Conservation (phyloP, 352 stramenopile genomes). For the Phytopythium helicoides region DNA sequence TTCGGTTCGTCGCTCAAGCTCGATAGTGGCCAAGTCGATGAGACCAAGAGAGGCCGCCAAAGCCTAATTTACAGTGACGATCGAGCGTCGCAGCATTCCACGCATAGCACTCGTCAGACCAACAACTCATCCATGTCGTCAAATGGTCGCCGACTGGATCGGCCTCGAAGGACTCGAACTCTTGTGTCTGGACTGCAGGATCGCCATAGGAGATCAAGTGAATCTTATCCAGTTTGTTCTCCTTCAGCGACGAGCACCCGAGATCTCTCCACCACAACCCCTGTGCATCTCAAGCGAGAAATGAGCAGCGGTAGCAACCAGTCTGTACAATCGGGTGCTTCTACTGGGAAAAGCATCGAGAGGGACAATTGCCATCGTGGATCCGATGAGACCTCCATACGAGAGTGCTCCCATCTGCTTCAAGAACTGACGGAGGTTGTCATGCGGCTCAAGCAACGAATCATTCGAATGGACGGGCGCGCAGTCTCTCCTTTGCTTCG, state of each 20-base stretch:
- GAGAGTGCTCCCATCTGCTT: neutral
- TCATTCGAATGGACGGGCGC: neutral
- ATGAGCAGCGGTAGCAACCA: neutral
- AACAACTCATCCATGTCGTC: constrained; percentile 8
- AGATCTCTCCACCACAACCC: neutral
- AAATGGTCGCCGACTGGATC: neutral
- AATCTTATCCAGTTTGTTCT: neutral
- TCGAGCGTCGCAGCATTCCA: neutral
- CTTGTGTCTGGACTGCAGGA: neutral
- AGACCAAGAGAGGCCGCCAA: neutral
- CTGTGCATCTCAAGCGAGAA: neutral
- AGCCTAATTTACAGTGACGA: neutral
- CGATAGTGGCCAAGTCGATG: neutral
- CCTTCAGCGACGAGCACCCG: neutral
- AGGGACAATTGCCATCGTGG: too few relatives aligned
- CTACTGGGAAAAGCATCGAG: neutral
- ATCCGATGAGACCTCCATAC: neutral
- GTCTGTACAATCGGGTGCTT: neutral
- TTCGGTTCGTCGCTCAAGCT: neutral
- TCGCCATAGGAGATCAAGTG: neutral
- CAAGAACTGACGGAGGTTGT: constrained; percentile 5
- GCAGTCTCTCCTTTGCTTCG: constrained; percentile 1
- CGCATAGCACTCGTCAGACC: neutral
- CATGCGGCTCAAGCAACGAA: constrained; percentile 7
- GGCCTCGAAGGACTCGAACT: neutral